Percentiles rank a stretch among this genome's conserved stretches.
These are phyloP conservation scores for Paraphaeosphaeria sporulosa DNA, from an alignment of 2,329 filamentous ascomycete genomes.

Conservation along the genomic window DNA sequence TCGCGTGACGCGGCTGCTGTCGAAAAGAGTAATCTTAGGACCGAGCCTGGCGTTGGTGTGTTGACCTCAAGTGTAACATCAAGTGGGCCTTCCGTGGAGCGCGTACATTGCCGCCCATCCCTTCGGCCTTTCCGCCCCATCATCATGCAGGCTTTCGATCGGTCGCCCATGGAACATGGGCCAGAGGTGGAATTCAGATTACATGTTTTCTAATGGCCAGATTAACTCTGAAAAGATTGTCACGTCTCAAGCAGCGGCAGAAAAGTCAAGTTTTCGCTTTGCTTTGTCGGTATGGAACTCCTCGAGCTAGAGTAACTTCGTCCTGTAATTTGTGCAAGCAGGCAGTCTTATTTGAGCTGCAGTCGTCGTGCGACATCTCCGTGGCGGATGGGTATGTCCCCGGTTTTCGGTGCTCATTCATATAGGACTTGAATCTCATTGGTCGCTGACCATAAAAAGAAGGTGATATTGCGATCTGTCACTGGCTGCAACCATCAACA, in stretches of 20 bases:
- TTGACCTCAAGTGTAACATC: conserved; percentile 10
- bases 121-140: conserved; percentile 1
- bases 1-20: not conserved
- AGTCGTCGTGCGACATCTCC: not conserved
- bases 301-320: not conserved
- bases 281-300: not conserved
- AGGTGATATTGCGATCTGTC: conserved; percentile 5
- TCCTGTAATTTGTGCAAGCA: not conserved
- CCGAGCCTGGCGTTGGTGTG: conserved; percentile 1
- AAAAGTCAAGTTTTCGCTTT: not conserved
- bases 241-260: not conserved
- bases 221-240: not conserved
- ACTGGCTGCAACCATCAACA: conserved; percentile 6
- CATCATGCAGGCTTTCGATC: not conserved
- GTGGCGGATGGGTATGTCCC: not conserved
- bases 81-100: conserved; percentile 1
- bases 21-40: not conserved
- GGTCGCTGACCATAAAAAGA: conserved; percentile 5
- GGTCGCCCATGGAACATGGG: not conserved
- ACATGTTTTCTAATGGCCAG: not conserved
- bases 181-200: not conserved
- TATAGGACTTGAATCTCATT: not conserved
- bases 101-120: conserved; percentile 9
- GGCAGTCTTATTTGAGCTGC: not conserved
- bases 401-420: conserved; percentile 1